Evolutionary conservation across 345 rosid species (phyloP), one percentile per base, ranked within the genome.

Genomic region (Kernera saxatilis): DNA sequence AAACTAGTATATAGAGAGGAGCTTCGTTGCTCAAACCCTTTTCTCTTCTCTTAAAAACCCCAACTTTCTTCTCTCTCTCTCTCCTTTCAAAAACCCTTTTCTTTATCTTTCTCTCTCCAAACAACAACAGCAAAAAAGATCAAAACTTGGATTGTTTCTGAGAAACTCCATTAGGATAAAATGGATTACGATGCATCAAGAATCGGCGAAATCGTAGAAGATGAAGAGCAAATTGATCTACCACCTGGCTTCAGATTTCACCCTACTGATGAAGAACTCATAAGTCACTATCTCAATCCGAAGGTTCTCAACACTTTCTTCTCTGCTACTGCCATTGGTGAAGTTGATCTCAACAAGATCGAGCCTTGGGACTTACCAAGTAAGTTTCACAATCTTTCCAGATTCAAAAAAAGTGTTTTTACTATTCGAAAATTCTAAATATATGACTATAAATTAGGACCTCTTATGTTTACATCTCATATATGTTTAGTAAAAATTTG

Each of bases 301-400:
- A 93, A 91, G 81, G 93, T 86, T 44, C 73, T 86, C 69, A 80
- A 86, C 36, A 63, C 64, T 78, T 54, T 45, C 37, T 93, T 93
- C 83, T 66, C 76, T 40, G 89, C 97, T 15, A 30, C 73, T 59
- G 96, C 98, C 54, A 72, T 93, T 65, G 93, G 84, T 51, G 96
- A 93, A 63, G 98, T 78, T 61, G 97, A 93, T 81, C 83, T 93
- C 77, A 93, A 93, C 84, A 90, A 88, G 94, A 79, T 78, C 66
- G 98, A 93, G 33, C 98, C 98, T 3, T 93, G 98, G 98, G 98
- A 93, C 67, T 75, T 93, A 66, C 97, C 92, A 0, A 76, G 98
- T 93, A 79, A 79, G 85, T 68, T 52, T 48, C 35, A 27, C 21
- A 64, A 56, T 22, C 44, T 61, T 55, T 55, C 26, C 11, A 22